Base-by-base conservation (phyloP, 2,329 filamentous ascomycete genomes). In the Fusarium lyarnte region DNA sequence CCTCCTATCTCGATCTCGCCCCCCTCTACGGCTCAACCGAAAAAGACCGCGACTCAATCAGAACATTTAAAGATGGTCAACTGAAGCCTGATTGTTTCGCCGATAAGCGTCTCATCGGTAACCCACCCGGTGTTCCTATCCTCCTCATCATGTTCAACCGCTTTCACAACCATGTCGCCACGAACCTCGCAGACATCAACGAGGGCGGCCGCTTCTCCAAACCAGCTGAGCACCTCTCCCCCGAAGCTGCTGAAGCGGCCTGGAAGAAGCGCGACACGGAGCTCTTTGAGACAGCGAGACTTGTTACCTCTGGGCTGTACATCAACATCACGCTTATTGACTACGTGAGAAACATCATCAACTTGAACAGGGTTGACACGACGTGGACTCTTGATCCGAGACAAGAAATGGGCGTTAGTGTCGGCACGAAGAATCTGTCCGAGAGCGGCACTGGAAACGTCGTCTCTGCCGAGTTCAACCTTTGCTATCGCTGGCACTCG, bases 401-500 rank as follows among this genome's bases (percentile, higher is more conserved):
- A 29, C 87, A 89, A 17, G 89, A 92, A 74, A 92, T 91, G 81
- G 90, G 88, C 42, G 86, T 86, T 2, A 81, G 85, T 6, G 83
- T 81, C 0, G 86, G 85, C 71, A 90, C 85, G 13, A 85, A 86
- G 36, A 81, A 87, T 4, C 87, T 89, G 2, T 88, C 92, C 0
- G 89, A 93, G 47, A 87, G 90, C 29, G 94, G 93, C 45, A 89
- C 92, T 0, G 94, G 94, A 55, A 97, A 96, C 77, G 90, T 92
- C 72, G 93, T 95, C 9, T 95, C 93, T 0, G 93, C 92, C 7
- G 94, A 97, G 83, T 97, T 97, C 85, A 97, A 96, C 78, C 86
- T 97, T 14, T 92, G 93, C 74, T 97, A 97, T 80, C 88, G 94
- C 71, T 97, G 94, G 93, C 94, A 97, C 83, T 94, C 93, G 6